These are phyloP conservation scores for Termitomyces titanicus DNA, from an alignment of 768 basidiomycete genomes.

Conservation along the genomic window DNA sequence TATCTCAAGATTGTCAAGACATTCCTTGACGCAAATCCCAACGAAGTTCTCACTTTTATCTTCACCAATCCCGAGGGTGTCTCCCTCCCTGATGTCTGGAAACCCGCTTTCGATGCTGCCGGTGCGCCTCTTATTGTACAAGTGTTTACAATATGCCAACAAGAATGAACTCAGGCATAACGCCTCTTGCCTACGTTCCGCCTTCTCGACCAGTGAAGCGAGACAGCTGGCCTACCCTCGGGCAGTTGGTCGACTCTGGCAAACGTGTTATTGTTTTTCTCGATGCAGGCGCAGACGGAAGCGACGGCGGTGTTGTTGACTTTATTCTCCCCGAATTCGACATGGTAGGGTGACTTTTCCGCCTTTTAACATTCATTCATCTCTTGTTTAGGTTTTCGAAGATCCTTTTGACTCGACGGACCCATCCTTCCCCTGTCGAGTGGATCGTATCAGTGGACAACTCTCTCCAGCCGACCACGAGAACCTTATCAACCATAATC, in stretches of 20 bases:
- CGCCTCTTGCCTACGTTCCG: conserved; percentile 49
- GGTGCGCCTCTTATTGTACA: conserved; percentile 26
- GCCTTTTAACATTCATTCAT: neutral
- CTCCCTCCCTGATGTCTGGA: conserved; percentile 45
- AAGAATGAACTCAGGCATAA: conserved; percentile 27
- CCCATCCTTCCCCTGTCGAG: conserved; percentile 1
- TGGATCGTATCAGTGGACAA: conserved; percentile 3
- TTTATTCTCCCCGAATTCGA: conserved; percentile 12
- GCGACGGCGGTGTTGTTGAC: conserved; percentile 3
- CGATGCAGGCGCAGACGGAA: conserved; percentile 11
- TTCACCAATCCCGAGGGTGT: conserved; percentile 63
- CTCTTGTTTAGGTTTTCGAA: conserved; percentile 1
- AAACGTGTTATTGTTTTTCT: conserved; percentile 36
- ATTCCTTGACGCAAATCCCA: conserved; percentile 58
- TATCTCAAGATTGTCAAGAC: conserved; percentile 52
- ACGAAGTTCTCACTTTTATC: conserved; percentile 60
- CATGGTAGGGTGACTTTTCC: neutral
- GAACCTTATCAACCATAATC: conserved; percentile 51
- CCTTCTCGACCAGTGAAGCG: conserved; percentile 37
- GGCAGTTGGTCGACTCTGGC: conserved; percentile 51
- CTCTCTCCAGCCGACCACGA: conserved; percentile 5
- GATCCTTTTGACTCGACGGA: conserved; percentile 5
- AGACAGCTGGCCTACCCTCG: conserved; percentile 62
- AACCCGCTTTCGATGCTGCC: conserved; percentile 46
- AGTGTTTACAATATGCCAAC: neutral